Evolutionary conservation across 2,329 filamentous ascomycete species (phyloP), one percentile per base, ranked within the genome.

Genomic region (Xylaria sp.): DNA sequence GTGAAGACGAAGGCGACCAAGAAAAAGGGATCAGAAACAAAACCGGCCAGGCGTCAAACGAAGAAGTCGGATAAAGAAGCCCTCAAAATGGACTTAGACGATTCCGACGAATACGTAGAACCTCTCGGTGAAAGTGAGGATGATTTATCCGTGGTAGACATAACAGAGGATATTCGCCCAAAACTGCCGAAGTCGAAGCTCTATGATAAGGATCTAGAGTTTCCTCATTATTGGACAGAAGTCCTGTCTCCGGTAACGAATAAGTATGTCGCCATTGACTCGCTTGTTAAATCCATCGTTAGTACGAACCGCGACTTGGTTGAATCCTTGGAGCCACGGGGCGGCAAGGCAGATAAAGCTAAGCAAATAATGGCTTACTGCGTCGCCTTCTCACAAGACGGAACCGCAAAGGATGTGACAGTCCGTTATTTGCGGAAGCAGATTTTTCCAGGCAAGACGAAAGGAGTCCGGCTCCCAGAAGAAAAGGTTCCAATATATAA

Each of bases 181-280:
- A 85, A 81, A 72, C 80, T 78, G 47, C 75, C 73, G 6, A 77
- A 75, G 57, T 75, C 76, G 30, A 85, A 84, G 67, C 84, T 85
- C 62, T 92, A 90, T 74, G 93, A 97, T 73, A 84, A 86, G 21
- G 94, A 97, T 72, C 84, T 98, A 32, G 88, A 90, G 2, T 96
- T 91, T 72, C 94, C 96, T 0, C 91, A 92, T 59, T 98, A 98
- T 79, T 99, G 96, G 96, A 92, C 92, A 0, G 96, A 99, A 79
- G 91, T 93, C 2, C 84, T 96, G 1, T 98, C 94, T 0, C 92
- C 93, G 1, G 85, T 93, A 3, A 95, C 93, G 0, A 88, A 93
- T 62, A 93, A 89, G 57, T 94, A 92, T 65, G 85, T 96, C 8
- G 86, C 94, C 0, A 91, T 98, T 2, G 94, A 97, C 66, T 86